These are phyloP conservation scores for Penicillium malachiteum DNA, from an alignment of 495 filamentous ascomycete species.

Conservation along the genomic window DNA sequence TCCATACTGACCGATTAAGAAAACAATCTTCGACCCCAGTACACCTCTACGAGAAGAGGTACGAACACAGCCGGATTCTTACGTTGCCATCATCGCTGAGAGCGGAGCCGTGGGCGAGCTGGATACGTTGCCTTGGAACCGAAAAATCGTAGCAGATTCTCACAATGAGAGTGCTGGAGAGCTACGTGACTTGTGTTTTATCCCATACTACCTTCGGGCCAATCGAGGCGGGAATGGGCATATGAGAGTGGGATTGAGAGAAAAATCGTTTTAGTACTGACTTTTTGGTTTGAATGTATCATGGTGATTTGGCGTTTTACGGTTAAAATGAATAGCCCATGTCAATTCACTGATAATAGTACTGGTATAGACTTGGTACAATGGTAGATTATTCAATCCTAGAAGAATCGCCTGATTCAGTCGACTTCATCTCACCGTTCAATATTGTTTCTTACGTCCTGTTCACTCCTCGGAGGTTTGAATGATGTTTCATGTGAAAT, in stretches of 20 bases:
- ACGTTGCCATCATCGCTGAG: conserved; percentile 37
- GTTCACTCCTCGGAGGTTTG: too few relatives aligned
- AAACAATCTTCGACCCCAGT: conserved; percentile 20
- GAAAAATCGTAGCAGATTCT: conserved; percentile 20
- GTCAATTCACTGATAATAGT: too few relatives aligned
- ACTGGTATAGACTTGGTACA: too few relatives aligned
- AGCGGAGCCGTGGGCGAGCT: conserved; percentile 32
- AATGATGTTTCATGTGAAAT: too few relatives aligned
- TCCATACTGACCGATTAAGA: conserved; percentile 3
- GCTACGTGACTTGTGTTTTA: conserved; percentile 38
- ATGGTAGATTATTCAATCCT: too few relatives aligned
- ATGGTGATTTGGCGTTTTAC: not conserved
- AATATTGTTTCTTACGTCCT: too few relatives aligned
- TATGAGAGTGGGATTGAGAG: conserved; percentile 42
- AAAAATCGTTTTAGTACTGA: not conserved
- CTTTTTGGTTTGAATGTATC: not conserved
- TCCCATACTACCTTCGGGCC: conserved; percentile 52
- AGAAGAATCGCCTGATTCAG: too few relatives aligned
- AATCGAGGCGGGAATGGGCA: conserved; percentile 52
- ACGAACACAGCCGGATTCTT: conserved; percentile 19
- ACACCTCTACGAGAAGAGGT: conserved; percentile 17
- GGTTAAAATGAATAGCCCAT: too few relatives aligned
- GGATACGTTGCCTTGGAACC: conserved; percentile 27
- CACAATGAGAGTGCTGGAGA: conserved; percentile 8
- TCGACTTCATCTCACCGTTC: too few relatives aligned